A percentile compares a stretch with the other conserved stretches of the same genome.
phyloP scores from a whole-genome alignment of 208 protist species.

The Plasmodiophora brassicae region DNA sequence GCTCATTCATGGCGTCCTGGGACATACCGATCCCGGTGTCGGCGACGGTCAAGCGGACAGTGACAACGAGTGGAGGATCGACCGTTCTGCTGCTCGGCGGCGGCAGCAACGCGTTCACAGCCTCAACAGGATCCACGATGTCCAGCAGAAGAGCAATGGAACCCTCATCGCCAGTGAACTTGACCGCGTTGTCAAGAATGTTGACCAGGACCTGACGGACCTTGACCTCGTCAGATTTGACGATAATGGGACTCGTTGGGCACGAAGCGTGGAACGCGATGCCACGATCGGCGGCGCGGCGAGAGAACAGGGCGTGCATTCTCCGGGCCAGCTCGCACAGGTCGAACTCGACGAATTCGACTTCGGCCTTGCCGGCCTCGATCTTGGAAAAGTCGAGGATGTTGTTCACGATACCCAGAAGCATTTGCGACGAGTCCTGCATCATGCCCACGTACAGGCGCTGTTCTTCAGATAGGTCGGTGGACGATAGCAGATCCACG shows the following conservation, averaged over 20 bases:
- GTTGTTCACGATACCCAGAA: constrained; percentile 28
- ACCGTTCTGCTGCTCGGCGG: not conserved
- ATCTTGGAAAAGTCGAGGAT: constrained; percentile 30
- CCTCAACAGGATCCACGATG: no score
- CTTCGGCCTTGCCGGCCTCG: constrained; percentile 18
- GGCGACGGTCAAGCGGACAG: no score
- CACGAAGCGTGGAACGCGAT: no score
- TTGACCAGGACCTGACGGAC: constrained; percentile 54
- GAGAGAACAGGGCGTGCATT: no score
- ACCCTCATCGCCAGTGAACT: constrained; percentile 49
- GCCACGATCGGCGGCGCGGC: no score
- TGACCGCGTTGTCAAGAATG: constrained; percentile 53
- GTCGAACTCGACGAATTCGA: no score
- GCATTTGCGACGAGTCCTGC: not conserved
- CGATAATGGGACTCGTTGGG: no score
- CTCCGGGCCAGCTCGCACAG: no score
- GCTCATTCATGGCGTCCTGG: constrained; percentile 29
- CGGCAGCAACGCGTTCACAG: no score
- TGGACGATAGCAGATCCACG: not conserved
- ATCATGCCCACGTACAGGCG: not conserved
- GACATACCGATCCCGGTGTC: constrained; percentile 60
- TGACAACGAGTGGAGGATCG: no score
- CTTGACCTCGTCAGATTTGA: no score
- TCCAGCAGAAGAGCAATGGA: no score
- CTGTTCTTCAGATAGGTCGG: not conserved